Conservation (phyloP, 208 protist genomes). For the Acanthamoeba healyi region DNA sequence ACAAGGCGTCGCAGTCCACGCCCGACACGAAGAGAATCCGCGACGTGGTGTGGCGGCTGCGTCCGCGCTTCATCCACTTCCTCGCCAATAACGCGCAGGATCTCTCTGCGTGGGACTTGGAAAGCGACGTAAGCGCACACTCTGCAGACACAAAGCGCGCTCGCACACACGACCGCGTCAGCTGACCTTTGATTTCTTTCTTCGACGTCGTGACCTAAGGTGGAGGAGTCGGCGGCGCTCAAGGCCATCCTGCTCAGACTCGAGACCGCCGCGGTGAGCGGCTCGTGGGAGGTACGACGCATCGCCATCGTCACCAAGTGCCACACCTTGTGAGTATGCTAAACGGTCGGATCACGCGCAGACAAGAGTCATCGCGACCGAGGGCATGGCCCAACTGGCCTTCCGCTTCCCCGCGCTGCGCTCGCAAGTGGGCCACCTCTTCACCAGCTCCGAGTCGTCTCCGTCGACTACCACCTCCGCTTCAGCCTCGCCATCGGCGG, state of each 20-base stretch:
- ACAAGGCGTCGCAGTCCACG: not conserved
- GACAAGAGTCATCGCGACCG: not conserved
- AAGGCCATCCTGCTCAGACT: constrained; percentile 14
- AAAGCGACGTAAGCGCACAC: not conserved
- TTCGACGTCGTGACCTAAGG: not conserved
- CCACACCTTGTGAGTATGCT: too few relatives aligned
- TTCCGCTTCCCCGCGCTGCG: constrained; percentile 42
- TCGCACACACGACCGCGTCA: not conserved
- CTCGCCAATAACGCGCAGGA: not conserved
- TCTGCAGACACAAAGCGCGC: not conserved
- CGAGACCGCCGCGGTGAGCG: not conserved
- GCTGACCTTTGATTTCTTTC: not conserved
- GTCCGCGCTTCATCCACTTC: constrained; percentile 8
- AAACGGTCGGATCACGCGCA: not conserved
- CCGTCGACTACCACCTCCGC: not conserved
- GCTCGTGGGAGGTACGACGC: not conserved
- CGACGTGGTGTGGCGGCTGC: constrained; percentile 7
- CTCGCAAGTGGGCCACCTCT: constrained; percentile 23
- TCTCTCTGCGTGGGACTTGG: constrained; percentile 3
- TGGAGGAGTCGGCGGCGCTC: not conserved
- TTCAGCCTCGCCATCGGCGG: not conserved
- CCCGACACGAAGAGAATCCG: constrained; percentile 19
- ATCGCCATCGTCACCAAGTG: not conserved
- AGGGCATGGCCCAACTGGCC: constrained; percentile 24
- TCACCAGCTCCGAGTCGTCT: not conserved